These are phyloP conservation scores for Cymbopogon flexuosus DNA, from an alignment of 202 grass and related monocot species.

Conservation along the genomic window DNA sequence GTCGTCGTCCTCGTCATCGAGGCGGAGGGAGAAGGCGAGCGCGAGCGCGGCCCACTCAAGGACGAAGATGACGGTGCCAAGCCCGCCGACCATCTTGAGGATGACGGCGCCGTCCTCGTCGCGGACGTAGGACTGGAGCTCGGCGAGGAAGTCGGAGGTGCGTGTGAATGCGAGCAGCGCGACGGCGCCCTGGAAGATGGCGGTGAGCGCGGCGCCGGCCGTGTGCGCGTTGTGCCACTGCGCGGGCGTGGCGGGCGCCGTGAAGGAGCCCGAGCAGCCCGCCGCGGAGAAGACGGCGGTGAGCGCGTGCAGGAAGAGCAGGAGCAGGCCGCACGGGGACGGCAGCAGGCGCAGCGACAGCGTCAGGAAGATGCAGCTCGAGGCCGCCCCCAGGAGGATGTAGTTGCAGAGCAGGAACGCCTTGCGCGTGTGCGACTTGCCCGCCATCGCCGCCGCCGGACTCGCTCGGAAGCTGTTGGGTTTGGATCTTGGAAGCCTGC, in stretches of 20 bases:
- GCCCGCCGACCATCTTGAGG: constrained; percentile 83
- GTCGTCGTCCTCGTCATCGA: constrained; percentile 48
- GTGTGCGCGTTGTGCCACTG: constrained; percentile 74
- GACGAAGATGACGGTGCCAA: constrained; percentile 71
- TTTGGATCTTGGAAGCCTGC: neutral
- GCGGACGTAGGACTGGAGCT: constrained; percentile 85
- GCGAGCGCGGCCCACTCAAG: constrained; percentile 82
- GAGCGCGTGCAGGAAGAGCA: constrained; percentile 85
- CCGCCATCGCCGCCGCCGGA: constrained; percentile 30
- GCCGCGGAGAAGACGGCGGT: constrained; percentile 75
- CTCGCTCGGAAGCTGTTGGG: neutral
- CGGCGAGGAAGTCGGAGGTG: constrained; percentile 77
- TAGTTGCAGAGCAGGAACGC: constrained; percentile 89
- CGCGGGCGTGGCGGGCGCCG: constrained; percentile 38
- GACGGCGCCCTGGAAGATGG: constrained; percentile 91
- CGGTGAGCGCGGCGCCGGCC: constrained; percentile 63
- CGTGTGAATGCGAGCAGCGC: constrained; percentile 79
- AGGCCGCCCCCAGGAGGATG: constrained; percentile 63
- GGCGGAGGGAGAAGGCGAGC: constrained; percentile 71
- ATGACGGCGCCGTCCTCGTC: constrained; percentile 88
- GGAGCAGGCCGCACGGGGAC: constrained; percentile 78
- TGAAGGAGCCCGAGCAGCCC: constrained; percentile 60
- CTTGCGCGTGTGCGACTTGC: constrained; percentile 60
- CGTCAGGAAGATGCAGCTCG: constrained; percentile 95
- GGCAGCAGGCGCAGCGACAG: constrained; percentile 84